These are phyloP conservation scores for Yamadazyma dendronema DNA, from an alignment of 1,139 yeast species.

Conservation along the genomic window DNA sequence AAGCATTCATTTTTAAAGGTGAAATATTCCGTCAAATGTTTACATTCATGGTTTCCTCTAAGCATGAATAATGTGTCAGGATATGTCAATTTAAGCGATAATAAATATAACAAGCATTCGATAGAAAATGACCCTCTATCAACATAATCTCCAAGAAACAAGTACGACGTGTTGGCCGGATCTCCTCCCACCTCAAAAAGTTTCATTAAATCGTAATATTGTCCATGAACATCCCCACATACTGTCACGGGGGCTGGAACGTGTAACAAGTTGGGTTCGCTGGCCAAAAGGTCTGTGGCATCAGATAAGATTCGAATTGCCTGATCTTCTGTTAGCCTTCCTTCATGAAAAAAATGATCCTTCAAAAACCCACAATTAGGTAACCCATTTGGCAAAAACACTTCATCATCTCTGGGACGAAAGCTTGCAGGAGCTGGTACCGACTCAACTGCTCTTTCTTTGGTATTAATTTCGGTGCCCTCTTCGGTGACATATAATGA, in stretches of 20 bases:
- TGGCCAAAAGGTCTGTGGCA: conserved; percentile 66
- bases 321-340: conserved; percentile 72
- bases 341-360: conserved; percentile 77
- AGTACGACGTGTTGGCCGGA: conserved; percentile 71
- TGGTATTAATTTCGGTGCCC: conserved; percentile 64
- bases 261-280: conserved; percentile 76
- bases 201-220: conserved; percentile 86
- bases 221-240: conserved; percentile 97
- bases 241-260: conserved; percentile 95
- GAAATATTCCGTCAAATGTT: conserved; percentile 89
- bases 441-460: conserved; percentile 60
- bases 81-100: conserved; percentile 76
- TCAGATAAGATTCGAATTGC: conserved; percentile 62
- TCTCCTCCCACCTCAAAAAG: conserved; percentile 94
- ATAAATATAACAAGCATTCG: conserved; percentile 80
- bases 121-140: conserved; percentile 93
- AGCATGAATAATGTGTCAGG: conserved; percentile 78
- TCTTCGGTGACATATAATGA: conserved; percentile 65
- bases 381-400: conserved; percentile 61
- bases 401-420: conserved; percentile 65
- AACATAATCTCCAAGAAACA: conserved; percentile 93
- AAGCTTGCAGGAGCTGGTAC: conserved; percentile 70
- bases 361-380: conserved; percentile 74
- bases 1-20: conserved; percentile 90
- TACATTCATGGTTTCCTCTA: conserved; percentile 95